A percentile compares a stretch with the other conserved stretches of the same genome.
Evolutionary conservation across 257 asterid species (phyloP).

Genomic region (Voacanga thouarsii): DNA sequence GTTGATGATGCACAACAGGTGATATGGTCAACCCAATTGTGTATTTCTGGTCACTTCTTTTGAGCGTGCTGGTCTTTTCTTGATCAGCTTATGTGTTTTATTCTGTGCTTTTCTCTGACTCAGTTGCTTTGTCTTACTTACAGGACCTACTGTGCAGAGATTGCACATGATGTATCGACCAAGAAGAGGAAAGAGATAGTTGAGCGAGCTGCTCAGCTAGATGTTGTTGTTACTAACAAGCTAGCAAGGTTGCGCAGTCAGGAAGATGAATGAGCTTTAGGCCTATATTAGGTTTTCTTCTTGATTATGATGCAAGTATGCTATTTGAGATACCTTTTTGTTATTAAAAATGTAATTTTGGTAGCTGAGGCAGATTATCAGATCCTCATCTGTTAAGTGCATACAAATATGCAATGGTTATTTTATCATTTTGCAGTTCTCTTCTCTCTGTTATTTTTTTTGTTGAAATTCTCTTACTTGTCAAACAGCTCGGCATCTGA

Average conservation of each 20-base stretch:
- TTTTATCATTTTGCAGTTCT: neutral
- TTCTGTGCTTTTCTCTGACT: neutral
- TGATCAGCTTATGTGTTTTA: neutral
- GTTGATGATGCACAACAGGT: constrained; percentile 80
- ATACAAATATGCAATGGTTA: neutral
- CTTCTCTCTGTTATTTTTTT: neutral
- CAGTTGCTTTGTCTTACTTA: neutral
- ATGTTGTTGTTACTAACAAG: constrained; percentile 64
- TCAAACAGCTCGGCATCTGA: too few relatives aligned
- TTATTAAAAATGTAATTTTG: constrained; percentile 9
- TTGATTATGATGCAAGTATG: neutral
- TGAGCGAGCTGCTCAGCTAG: constrained; percentile 61
- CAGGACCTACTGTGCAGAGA: constrained; percentile 67
- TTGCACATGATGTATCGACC: constrained; percentile 61
- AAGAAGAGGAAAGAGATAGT: constrained; percentile 64
- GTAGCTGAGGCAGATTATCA: neutral
- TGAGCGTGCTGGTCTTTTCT: neutral
- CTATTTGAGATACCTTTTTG: neutral
- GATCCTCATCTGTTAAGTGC: neutral
- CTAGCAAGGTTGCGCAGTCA: constrained; percentile 70
- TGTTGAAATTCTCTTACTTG: neutral
- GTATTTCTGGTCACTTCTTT: too few relatives aligned
- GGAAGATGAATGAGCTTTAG: constrained; percentile 55
- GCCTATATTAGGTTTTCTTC: neutral
- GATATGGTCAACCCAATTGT: neutral